Evolutionary conservation across 345 rosid species (phyloP).

Genomic region (Gossypium rotundifolium): DNA sequence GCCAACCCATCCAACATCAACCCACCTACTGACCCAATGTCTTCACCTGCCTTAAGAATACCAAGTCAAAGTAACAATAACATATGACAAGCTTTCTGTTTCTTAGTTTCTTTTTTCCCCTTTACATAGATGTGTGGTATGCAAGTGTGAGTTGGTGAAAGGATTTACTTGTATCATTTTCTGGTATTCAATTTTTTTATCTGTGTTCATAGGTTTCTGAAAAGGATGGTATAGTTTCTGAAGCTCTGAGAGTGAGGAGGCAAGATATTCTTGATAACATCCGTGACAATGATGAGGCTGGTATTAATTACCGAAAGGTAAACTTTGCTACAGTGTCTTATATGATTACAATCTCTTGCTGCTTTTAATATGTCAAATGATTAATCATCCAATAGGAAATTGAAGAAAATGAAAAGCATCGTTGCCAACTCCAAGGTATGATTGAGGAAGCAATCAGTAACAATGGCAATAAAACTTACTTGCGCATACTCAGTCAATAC

Average conservation of each 20-base stretch:
- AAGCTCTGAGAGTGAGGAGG: conserved; percentile 65
- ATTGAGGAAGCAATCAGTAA: conserved; percentile 77
- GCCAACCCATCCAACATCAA: background rate
- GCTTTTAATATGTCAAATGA: background rate
- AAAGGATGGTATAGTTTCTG: conserved; percentile 49
- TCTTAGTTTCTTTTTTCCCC: background rate
- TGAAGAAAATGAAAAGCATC: conserved; percentile 75
- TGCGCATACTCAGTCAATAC: conserved; percentile 82
- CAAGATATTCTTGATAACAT: conserved; percentile 94
- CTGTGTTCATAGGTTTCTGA: conserved; percentile 44
- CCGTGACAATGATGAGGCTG: conserved; percentile 93
- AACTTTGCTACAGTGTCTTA: conserved; percentile 5
- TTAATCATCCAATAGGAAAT: conserved; percentile 52
- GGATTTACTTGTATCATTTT: conserved; percentile 5
- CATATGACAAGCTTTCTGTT: background rate
- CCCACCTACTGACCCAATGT: background rate
- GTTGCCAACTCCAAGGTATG: conserved; percentile 73
- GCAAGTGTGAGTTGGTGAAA: background rate
- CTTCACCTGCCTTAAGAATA: background rate
- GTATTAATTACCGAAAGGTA: conserved; percentile 74
- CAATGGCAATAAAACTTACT: conserved; percentile 75
- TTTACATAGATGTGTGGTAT: background rate
- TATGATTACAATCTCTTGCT: conserved; percentile 5
- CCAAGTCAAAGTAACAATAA: background rate
- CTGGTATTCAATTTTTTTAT: background rate